Evolutionary conservation across 164 flowering plant genomes (phyloP), one percentile per base, ranked within the genome.

Genomic region (Aristolochia californica): DNA sequence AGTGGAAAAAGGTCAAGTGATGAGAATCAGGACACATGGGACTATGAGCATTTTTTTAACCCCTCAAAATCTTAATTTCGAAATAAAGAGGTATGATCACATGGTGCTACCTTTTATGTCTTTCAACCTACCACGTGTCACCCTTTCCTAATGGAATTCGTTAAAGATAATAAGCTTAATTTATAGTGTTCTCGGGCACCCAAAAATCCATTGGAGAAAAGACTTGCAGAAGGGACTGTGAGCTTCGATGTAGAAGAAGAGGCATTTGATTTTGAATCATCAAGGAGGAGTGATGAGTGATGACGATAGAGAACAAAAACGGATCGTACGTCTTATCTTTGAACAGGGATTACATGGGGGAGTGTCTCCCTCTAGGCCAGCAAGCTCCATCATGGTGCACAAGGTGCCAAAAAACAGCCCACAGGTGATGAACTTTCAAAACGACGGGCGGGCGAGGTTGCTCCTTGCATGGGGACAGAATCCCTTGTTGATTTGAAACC

Each of bases 311-410:
- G 43, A 56, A 27, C 17, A 43, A 38, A 28, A 56, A 11, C 14
- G 14, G 25, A n/a, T 12, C 48, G 23, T 12, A 23, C 51, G 23
- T 14, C 21, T 43, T 40, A 22, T 45, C 26, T 43, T 26, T 73
- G 51, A 52, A 52, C 64, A 43, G 25, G 57, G 66, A 56, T 64
- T 47, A 18, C 28, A 55, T 67, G 34, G 57, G 65, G 58, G 16
- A 40, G 59, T 75, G 79, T 75, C 68, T 57, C 79, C 76, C 21
- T 53, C 64, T 54, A 53, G 38, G 64, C 52, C 72, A 69, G 68
- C 56, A 66, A 55, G 30, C 60, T 67, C 57, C 49, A 52, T 43
- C 45, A 51, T 55, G 43, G 26, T 56, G 48, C 58, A 60, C 53
- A 62, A 65, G 51, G 44, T 62, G 53, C 69, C 74, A 70, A 53